Evolutionary conservation across 106 monocot species (phyloP), one percentile per base, ranked within the genome.

Genomic region (Dioscorea zingiberensis): DNA sequence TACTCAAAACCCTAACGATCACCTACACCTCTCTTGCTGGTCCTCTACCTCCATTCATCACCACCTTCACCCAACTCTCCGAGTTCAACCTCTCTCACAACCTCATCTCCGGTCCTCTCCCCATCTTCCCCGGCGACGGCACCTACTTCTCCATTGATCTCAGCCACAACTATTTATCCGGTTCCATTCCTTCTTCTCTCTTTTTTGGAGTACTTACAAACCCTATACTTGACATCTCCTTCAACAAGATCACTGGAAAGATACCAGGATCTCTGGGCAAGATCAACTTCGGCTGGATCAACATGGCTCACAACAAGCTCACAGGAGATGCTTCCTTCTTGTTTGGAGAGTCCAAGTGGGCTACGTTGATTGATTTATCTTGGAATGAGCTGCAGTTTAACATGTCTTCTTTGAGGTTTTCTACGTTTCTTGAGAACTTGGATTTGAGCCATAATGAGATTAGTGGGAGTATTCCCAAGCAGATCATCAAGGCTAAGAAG

Each of bases 301-400:
- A 81, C 71, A n/a, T 81, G 55, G 76, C 81, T 23, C 23, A 62
- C 25, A 81, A 81, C 66, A 44, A 48, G 18, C 61, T 81, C 47
- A 61, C 62, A 7, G 81, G 81, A 14, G 76, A 81, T 46, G 71
- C 71, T 1, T 72, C 76, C 3, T 48, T 72, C 25, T 54, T 81
- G 24, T 81, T 81, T 23, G 76, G 71, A 10, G 55, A 29, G 19
- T 21, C 14, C 16, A 74, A 74, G 27, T 24, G 21, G 28, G 16
- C 17, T 1, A 44, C 12, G 10, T 10, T 21, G 48, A 54, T 70
- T 17, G 70, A 74, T 59, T 25, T 80, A 63, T 76, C 76, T 28
- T 54, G 66, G 27, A 81, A 81, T 63, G 21, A 14, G 54, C 54
- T 85, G 12, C 44, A 64, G 24, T 78, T 78, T 55, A 66, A 72